These are phyloP conservation scores for Suhomyces terraborum DNA, from an alignment of 1,139 yeast species.

Conservation along the genomic window DNA sequence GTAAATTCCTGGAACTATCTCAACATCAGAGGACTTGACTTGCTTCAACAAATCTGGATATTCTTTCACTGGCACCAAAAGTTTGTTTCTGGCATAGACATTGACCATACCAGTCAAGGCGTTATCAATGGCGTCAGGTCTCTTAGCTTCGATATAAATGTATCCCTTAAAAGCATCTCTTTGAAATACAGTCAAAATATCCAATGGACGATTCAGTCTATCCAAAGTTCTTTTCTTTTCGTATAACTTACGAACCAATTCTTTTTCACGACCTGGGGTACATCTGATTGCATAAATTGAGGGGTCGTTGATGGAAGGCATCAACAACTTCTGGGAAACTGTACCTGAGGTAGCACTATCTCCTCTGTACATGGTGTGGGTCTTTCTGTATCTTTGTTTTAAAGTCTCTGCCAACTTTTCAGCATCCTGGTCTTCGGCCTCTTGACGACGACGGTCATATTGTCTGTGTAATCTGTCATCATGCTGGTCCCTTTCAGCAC, in stretches of 20 bases:
- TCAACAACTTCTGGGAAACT: constrained; percentile 88
- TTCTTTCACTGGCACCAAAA: constrained; percentile 92
- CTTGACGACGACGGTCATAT: constrained; percentile 86
- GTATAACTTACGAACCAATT: constrained; percentile 77
- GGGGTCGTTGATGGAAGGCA: constrained; percentile 97
- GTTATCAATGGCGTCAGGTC: constrained; percentile 86
- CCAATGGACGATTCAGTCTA: constrained; percentile 60
- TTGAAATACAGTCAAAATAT: constrained; percentile 89
- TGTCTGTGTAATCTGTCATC: constrained; percentile 85
- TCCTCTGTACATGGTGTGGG: constrained; percentile 83
- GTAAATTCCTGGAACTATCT: constrained; percentile 87
- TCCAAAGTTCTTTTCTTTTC: constrained; percentile 78
- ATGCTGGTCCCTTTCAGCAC: constrained; percentile 44
- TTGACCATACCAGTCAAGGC: constrained; percentile 90
- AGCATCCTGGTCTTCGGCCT: constrained; percentile 92
- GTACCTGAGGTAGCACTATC: constrained; percentile 72
- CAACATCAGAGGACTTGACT: constrained; percentile 83
- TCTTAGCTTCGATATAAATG: constrained; percentile 90
- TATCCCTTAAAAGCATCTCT: constrained; percentile 92
- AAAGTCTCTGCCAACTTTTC: constrained; percentile 91
- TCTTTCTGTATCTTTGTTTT: constrained; percentile 89
- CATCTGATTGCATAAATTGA: constrained; percentile 95
- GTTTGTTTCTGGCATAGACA: constrained; percentile 67
- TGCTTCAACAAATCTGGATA: constrained; percentile 92
- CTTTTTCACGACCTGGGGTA: constrained; percentile 91